These are phyloP conservation scores for Pachysandra terminalis DNA, from an alignment of 164 flowering plant species.

Conservation along the genomic window DNA sequence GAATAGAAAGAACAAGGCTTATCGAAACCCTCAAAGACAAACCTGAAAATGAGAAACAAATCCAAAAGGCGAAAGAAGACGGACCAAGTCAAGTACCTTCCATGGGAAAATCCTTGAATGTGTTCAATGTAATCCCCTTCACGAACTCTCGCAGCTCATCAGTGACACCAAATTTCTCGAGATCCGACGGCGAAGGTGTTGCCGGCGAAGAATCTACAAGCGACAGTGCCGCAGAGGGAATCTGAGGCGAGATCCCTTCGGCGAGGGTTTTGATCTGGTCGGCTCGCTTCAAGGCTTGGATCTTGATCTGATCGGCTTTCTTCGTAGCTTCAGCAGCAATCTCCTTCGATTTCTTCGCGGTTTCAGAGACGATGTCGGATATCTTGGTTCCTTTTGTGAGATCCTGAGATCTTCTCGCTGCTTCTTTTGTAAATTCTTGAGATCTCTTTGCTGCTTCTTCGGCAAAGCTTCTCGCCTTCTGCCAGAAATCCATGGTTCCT, in stretches of 20 bases:
- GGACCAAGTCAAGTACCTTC: slow-evolving; percentile 32
- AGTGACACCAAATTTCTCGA: slow-evolving; percentile 68
- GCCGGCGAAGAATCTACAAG: slow-evolving; percentile 23
- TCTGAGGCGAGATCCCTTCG: slow-evolving; percentile 36
- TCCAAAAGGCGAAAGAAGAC: slow-evolving; percentile 13
- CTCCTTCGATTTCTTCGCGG: slow-evolving; percentile 63
- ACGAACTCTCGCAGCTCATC: slow-evolving; percentile 83
- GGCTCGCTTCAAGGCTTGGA: slow-evolving; percentile 48
- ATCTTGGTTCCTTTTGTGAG: slow-evolving; percentile 44
- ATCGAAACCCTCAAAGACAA: neutral
- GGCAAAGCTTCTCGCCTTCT: slow-evolving; percentile 57
- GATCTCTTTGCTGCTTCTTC: slow-evolving; percentile 72
- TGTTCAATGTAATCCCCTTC: slow-evolving; percentile 54
- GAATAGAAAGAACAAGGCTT: neutral
- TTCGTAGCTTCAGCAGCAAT: slow-evolving; percentile 65
- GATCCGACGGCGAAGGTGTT: slow-evolving; percentile 28
- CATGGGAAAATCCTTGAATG: slow-evolving; percentile 72
- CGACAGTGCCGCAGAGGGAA: slow-evolving; percentile 26
- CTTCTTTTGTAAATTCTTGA: slow-evolving; percentile 51
- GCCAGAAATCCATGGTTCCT: slow-evolving; percentile 63
- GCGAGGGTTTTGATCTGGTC: slow-evolving; percentile 60
- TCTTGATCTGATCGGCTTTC: slow-evolving; percentile 39
- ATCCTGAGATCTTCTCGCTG: slow-evolving; percentile 57
- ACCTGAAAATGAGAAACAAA: neutral
- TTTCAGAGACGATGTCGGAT: slow-evolving; percentile 57